Evolutionary conservation across 2,329 filamentous ascomycete species (phyloP).

Genomic region (Pyrenochaeta sp.): DNA sequence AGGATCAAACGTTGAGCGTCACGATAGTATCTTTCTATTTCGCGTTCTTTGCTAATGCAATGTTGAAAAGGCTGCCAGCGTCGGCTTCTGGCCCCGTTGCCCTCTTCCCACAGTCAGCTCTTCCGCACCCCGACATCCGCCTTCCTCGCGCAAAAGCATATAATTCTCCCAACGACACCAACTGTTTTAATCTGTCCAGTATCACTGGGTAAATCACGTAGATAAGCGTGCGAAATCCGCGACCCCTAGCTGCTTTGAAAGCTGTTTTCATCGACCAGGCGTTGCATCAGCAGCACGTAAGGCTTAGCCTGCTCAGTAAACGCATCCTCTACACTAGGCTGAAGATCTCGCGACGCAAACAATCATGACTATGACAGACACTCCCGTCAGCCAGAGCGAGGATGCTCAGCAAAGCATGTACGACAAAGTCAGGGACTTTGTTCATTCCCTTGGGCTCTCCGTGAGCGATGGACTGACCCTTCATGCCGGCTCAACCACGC

Average conservation of each 20-base stretch:
- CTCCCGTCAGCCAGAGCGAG: constrained; percentile 7
- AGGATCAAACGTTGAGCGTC: not conserved
- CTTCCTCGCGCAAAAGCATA: not conserved
- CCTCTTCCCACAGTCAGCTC: constrained; percentile 6
- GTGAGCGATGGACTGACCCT: constrained; percentile 32
- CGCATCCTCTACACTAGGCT: not conserved
- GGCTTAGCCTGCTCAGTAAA: not conserved
- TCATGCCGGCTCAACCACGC: constrained; percentile 38
- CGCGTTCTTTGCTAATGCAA: constrained; percentile 10
- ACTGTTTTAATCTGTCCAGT: not conserved
- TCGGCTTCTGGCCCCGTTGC: constrained; percentile 25
- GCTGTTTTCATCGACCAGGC: not conserved
- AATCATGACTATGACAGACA: constrained; percentile 4
- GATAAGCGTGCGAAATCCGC: not conserved
- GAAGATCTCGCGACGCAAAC: not conserved
- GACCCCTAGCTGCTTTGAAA: not conserved
- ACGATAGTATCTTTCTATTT: not conserved
- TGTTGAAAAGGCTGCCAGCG: constrained; percentile 17
- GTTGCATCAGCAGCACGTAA: constrained; percentile 1
- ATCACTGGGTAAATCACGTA: not conserved
- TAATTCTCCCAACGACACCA: not conserved
- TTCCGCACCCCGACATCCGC: constrained; percentile 7
- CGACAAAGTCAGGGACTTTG: constrained; percentile 30
- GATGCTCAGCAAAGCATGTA: constrained; percentile 18
- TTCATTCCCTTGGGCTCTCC: constrained; percentile 31